Evolutionary conservation across 345 rosid species (phyloP).

Genomic region (Eucalyptus brandiana): DNA sequence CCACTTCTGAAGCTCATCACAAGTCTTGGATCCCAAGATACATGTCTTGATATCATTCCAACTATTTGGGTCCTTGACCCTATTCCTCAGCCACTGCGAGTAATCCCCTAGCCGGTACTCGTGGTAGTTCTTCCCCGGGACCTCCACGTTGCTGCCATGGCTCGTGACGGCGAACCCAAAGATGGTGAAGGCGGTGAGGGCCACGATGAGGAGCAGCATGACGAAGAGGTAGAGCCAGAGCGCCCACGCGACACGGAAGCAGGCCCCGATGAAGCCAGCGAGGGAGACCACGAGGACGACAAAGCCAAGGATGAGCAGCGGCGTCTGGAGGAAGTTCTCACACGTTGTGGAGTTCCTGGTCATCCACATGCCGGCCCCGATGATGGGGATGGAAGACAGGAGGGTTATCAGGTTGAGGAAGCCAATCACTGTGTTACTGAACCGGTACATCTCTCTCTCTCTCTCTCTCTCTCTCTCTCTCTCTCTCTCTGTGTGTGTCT

Average conservation of each 20-base stretch:
- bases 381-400: constrained; percentile 76
- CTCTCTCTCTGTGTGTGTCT: background rate
- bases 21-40: constrained; percentile 65
- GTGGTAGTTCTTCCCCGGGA: constrained; percentile 58
- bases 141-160: constrained; percentile 59
- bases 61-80: constrained; percentile 38
- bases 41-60: constrained; percentile 77
- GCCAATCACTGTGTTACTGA: constrained; percentile 79
- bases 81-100: constrained; percentile 73
- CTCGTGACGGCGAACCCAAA: constrained; percentile 81
- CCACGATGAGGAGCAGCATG: constrained; percentile 55
- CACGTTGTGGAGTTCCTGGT: constrained; percentile 75
- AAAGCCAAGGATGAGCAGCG: constrained; percentile 67
- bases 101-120: constrained; percentile 69
- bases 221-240: constrained; percentile 86
- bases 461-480: background rate
- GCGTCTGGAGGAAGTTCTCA: constrained; percentile 79
- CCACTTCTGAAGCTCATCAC: constrained; percentile 55
- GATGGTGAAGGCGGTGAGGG: constrained; percentile 59
- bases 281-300: constrained; percentile 69
- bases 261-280: constrained; percentile 90
- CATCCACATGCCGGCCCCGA: constrained; percentile 91
- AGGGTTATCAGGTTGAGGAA: constrained; percentile 81
- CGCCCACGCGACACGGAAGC: constrained; percentile 81
- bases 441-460: constrained; percentile 41